Evolutionary conservation across 768 basidiomycete species (phyloP), one percentile per base, ranked within the genome.

Genomic region (Tulasnella sp.): DNA sequence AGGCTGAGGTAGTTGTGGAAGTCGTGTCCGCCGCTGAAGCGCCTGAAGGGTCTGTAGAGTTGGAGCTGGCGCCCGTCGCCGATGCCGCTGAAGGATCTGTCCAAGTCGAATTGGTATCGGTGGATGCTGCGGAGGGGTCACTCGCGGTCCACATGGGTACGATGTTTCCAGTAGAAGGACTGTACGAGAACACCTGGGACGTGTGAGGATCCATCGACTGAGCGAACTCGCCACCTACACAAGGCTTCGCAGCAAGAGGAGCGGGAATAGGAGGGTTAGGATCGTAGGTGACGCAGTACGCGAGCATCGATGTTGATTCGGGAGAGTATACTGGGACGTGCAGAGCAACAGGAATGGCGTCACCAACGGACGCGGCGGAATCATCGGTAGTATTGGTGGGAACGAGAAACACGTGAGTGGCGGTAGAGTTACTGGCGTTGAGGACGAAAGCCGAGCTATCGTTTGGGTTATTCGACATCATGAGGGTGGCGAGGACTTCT

Each of bases 211-310:
- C 57, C 22, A 56, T 65, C 54, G 58, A 65, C 46, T 9, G 49
- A 1, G 53, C 44, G n/a, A 53, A 27, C 1, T 30, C 53, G 34
- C 62, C 62, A 22, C 62, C 61, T 24, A 61, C 62, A 64, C 82
- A 87, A 8, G 65, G 66, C 50, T 74, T 68, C 67, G 79, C 73
- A 4, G 73, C 75, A 66, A 87, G 71, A 3, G 78, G 75, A n/a
- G 74, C 72, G 2, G 78, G 72, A 1, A 68, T 63, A 3, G 71
- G 58, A 1, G 82, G 81, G 27, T 73, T 70, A 2, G 80, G 73
- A 62, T 84, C 73, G 66, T 78, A 85, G 3, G 83, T 85, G 4
- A 78, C 80, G 61, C 85, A 87, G 65, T 74, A 80, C 22, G 70
- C 66, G 57, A 71, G 68, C 64, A 72, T 70, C 22, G 65, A 53